These are phyloP conservation scores for Stagonosporopsis vannaccii DNA, from an alignment of 2,329 filamentous ascomycete genomes.

Conservation along the genomic window DNA sequence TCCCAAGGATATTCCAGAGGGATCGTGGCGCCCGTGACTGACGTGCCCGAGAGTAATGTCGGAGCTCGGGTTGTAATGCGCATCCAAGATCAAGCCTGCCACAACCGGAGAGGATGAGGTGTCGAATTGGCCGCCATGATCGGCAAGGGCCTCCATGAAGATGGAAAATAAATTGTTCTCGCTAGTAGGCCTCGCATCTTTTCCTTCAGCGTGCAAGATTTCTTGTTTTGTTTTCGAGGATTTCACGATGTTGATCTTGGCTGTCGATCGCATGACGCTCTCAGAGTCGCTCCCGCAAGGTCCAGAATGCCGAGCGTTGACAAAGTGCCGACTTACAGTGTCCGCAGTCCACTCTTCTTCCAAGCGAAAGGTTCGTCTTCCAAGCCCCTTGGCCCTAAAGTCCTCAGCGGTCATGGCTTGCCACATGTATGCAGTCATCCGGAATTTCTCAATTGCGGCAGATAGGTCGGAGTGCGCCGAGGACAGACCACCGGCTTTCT, in stretches of 20 bases:
- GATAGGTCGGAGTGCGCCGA: conserved; percentile 38
- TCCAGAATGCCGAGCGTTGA: conserved; percentile 21
- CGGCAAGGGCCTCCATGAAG: conserved; percentile 35
- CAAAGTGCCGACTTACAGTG: conserved; percentile 34
- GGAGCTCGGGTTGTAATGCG: conserved; percentile 33
- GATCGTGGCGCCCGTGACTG: conserved; percentile 36
- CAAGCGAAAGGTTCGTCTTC: conserved; percentile 38
- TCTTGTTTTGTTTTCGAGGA: conserved; percentile 35
- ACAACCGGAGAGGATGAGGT: conserved; percentile 35
- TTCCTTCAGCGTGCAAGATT: conserved; percentile 21
- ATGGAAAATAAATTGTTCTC: conserved; percentile 26
- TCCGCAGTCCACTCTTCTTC: conserved; percentile 43
- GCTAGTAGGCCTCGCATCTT: not conserved
- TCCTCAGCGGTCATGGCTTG: conserved; percentile 47
- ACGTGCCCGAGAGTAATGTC: conserved; percentile 34
- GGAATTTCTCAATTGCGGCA: conserved; percentile 42
- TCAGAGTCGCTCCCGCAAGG: conserved; percentile 15
- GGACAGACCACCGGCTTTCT: conserved; percentile 33
- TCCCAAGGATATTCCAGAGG: conserved; percentile 35
- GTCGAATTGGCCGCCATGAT: conserved; percentile 35
- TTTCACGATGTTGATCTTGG: conserved; percentile 38
- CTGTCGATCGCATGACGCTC: conserved; percentile 33
- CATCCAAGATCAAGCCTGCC: conserved; percentile 43
- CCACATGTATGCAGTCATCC: conserved; percentile 48
- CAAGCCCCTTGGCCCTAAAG: conserved; percentile 34